A percentile compares a stretch with the other conserved stretches of the same genome.
Evolutionary conservation across 192 early-diverging fungal genomes (phyloP).

Genomic region (Coemansia sp.): DNA sequence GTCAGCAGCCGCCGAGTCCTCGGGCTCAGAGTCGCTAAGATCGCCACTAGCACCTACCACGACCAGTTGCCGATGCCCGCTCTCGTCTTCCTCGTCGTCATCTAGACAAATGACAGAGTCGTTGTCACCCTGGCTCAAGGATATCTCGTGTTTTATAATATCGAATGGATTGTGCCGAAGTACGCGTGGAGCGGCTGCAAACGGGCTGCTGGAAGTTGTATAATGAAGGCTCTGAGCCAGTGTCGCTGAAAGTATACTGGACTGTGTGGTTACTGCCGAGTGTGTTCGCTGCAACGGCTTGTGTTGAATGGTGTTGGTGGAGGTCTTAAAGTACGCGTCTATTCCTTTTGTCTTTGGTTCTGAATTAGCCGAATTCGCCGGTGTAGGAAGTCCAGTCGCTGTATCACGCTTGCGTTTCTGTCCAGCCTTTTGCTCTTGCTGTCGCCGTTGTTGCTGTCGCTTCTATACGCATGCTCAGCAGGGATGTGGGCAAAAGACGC

Average conservation of each 20-base stretch:
- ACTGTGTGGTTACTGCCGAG: background rate
- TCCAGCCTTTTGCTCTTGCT: conserved; percentile 22
- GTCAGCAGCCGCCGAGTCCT: conserved; percentile 2
- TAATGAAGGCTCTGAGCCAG: conserved; percentile 1
- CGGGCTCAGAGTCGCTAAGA: conserved; percentile 24
- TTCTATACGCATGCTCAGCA: conserved; percentile 20
- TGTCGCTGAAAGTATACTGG: conserved; percentile 10
- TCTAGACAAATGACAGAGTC: background rate
- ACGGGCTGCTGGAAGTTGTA: conserved; percentile 15
- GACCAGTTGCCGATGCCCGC: conserved; percentile 6
- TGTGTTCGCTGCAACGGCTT: background rate
- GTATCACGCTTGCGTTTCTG: conserved; percentile 38
- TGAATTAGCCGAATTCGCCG: conserved; percentile 1
- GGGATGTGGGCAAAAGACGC: background rate
- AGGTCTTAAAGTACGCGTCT: conserved; percentile 24
- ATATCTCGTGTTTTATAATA: conserved; percentile 32
- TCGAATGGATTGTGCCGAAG: conserved; percentile 46
- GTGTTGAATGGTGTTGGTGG: background rate
- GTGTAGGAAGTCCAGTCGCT: background rate
- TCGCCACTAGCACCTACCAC: conserved; percentile 25
- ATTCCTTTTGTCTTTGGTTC: conserved; percentile 13
- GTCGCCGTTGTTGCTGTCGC: conserved; percentile 38
- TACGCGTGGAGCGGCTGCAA: conserved; percentile 43
- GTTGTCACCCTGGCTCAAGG: background rate
- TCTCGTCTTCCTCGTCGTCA: background rate